Conservation (phyloP, 768 basidiomycete genomes). For the Hygrophoropsis aurantiaca region DNA sequence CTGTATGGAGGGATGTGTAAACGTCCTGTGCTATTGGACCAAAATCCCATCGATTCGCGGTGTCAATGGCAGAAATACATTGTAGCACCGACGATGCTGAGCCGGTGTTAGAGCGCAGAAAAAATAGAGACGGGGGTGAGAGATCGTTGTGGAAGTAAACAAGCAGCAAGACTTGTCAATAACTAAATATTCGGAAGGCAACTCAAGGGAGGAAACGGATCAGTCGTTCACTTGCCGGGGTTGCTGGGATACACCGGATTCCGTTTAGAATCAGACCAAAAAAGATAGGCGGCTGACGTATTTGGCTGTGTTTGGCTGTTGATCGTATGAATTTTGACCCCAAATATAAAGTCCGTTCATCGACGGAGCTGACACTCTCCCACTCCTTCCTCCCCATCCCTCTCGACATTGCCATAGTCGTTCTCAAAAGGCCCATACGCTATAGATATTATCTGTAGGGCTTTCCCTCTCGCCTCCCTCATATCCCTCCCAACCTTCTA, state of each 20-base stretch:
- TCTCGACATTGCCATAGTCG: slow-evolving; percentile 8
- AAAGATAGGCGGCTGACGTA: slow-evolving; percentile 14
- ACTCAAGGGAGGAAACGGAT: slow-evolving; percentile 21
- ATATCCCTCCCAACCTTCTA: not conserved
- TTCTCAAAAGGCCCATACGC: slow-evolving; percentile 14
- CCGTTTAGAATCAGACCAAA: slow-evolving; percentile 20
- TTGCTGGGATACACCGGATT: not conserved
- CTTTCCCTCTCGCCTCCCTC: slow-evolving; percentile 2
- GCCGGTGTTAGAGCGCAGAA: slow-evolving; percentile 1
- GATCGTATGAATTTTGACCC: slow-evolving; percentile 25
- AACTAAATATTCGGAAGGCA: not conserved
- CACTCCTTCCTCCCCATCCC: slow-evolving; percentile 26
- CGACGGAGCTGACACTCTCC: slow-evolving; percentile 27
- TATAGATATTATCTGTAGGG: slow-evolving; percentile 32
- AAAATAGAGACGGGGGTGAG: not conserved
- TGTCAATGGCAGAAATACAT: not conserved
- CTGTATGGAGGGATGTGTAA: no score
- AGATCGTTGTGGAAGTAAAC: not conserved
- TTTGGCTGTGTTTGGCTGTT: slow-evolving; percentile 26
- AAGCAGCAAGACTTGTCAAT: not conserved
- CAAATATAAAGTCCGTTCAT: slow-evolving; percentile 35
- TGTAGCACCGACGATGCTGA: not conserved
- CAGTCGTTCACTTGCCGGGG: slow-evolving; percentile 9
- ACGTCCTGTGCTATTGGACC: not conserved
- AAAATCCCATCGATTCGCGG: slow-evolving; percentile 1